phyloP scores from a whole-genome alignment of 1,139 yeast species.

The Hemisphaericaspora xylofermentans region DNA sequence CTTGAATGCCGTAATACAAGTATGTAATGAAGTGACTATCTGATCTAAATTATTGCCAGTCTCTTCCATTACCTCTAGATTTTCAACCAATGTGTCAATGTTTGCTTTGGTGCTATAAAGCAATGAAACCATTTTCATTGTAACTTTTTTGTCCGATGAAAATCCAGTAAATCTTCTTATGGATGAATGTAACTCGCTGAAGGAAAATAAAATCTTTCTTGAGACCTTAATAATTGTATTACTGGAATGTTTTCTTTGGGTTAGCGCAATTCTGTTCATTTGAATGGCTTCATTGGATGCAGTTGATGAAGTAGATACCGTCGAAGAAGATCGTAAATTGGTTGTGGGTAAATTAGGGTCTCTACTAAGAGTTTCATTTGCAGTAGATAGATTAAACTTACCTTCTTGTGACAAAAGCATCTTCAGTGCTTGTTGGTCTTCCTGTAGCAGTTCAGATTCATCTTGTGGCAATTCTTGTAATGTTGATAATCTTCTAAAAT shows the following conservation, averaged over 20 bases:
- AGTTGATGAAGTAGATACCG: slow-evolving; percentile 3
- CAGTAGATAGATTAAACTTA: neutral
- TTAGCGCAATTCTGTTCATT: neutral
- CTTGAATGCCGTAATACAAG: slow-evolving; percentile 48
- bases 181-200: slow-evolving; percentile 71
- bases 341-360: slow-evolving; percentile 3
- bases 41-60: slow-evolving; percentile 31
- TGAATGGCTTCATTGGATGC: neutral
- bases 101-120: slow-evolving; percentile 57
- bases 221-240: slow-evolving; percentile 48
- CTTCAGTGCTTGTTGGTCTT: slow-evolving; percentile 1
- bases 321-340: neutral
- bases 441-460: slow-evolving; percentile 18
- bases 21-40: slow-evolving; percentile 30
- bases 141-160: slow-evolving; percentile 61
- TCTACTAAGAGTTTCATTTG: slow-evolving; percentile 7
- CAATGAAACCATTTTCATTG: slow-evolving; percentile 56
- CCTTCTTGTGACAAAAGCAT: neutral
- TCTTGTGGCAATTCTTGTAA: slow-evolving; percentile 57
- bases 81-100: slow-evolving; percentile 59
- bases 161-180: slow-evolving; percentile 66
- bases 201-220: slow-evolving; percentile 55
- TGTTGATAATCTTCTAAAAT: slow-evolving; percentile 68
- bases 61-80: slow-evolving; percentile 57
- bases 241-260: slow-evolving; percentile 17